These are phyloP conservation scores for Groenewaldozyma auringiensis DNA, from an alignment of 1,139 yeast species.

Conservation along the genomic window DNA sequence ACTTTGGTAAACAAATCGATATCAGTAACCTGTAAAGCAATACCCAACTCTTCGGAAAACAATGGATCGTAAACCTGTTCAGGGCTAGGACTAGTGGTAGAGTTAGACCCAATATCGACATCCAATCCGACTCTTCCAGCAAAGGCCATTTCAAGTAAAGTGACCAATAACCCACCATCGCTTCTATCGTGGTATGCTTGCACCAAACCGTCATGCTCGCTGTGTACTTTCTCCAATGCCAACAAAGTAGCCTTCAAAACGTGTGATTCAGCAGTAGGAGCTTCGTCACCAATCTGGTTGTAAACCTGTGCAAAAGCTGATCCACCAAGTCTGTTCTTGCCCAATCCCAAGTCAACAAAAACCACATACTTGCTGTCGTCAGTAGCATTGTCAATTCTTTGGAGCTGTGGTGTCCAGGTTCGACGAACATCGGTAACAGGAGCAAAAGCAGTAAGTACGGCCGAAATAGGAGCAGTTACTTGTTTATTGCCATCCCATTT, in stretches of 20 bases:
- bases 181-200: constrained; percentile 93
- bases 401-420: constrained; percentile 93
- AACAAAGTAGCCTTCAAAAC: constrained; percentile 62
- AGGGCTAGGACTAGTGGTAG: constrained; percentile 12
- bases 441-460: constrained; percentile 84
- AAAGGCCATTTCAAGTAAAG: constrained; percentile 92
- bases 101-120: constrained; percentile 29
- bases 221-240: constrained; percentile 65
- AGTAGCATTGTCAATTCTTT: constrained; percentile 40
- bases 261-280: constrained; percentile 57
- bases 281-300: constrained; percentile 70
- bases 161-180: constrained; percentile 90
- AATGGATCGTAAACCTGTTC: constrained; percentile 30
- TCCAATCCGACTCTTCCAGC: constrained; percentile 85
- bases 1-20: constrained; percentile 48
- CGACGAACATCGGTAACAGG: constrained; percentile 77
- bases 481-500: constrained; percentile 85
- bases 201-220: constrained; percentile 47
- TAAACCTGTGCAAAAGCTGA: constrained; percentile 93
- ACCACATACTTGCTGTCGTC: constrained; percentile 39
- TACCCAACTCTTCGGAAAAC: constrained; percentile 93
- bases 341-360: constrained; percentile 69
- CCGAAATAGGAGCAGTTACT: constrained; percentile 92
- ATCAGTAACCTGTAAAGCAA: constrained; percentile 82
- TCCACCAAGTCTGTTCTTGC: constrained; percentile 62